Percentiles rank a stretch among this genome's conserved stretches.
These are phyloP conservation scores for Coemansia sp. DNA, from an alignment of 192 early-diverging fungal genomes.

Conservation along the genomic window DNA sequence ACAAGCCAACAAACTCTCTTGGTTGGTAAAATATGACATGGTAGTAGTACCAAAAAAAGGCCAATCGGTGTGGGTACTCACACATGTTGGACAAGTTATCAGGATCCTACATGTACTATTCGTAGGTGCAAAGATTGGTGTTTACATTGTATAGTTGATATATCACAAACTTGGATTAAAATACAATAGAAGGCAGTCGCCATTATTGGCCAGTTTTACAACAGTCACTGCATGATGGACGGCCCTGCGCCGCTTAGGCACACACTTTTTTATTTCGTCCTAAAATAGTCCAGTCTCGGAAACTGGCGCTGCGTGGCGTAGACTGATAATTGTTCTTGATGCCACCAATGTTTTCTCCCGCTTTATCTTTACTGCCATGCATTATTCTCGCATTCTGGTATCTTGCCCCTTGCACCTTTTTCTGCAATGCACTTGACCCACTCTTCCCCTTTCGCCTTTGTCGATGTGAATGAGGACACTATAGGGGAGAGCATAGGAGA, in stretches of 20 bases:
- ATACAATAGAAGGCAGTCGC: not conserved
- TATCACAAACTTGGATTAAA: not conserved
- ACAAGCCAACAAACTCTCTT: not conserved
- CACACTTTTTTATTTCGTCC: not conserved
- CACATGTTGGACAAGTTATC: not conserved
- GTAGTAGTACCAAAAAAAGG: no score
- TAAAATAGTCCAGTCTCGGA: not conserved
- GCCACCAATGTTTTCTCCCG: not conserved
- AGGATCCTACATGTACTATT: not conserved
- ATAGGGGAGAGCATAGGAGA: not conserved
- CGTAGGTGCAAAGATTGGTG: not conserved
- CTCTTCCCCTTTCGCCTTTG: not conserved
- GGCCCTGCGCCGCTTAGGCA: not conserved
- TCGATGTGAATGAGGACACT: not conserved
- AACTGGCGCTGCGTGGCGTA: not conserved
- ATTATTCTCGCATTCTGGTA: not conserved
- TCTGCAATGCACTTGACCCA: not conserved
- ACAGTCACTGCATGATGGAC: not conserved
- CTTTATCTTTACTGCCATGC: not conserved
- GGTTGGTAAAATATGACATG: no score
- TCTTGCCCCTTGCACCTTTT: not conserved
- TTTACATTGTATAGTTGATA: not conserved
- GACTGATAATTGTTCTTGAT: not conserved
- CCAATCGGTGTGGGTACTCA: no score
- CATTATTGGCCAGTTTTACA: not conserved